Conservation (phyloP, 805 yeast genomes). For the Tanozyma kutaoensis region DNA sequence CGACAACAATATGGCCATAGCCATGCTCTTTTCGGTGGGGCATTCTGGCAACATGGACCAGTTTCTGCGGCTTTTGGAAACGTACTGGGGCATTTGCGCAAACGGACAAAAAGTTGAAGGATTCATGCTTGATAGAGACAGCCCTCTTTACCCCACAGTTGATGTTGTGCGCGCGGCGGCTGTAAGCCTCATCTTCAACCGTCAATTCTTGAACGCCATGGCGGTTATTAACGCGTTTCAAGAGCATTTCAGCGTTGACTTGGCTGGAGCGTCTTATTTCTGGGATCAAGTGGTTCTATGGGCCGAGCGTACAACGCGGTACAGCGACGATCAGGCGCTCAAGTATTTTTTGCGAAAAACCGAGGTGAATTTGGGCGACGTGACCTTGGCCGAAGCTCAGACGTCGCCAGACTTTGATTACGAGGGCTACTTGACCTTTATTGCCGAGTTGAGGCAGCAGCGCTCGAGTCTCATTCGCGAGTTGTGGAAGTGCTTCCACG, state of each 20-base stretch:
- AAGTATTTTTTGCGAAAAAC: slow-evolving; percentile 12
- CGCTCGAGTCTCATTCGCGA: slow-evolving; percentile 14
- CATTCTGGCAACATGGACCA: slow-evolving; percentile 9
- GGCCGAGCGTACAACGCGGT: slow-evolving; percentile 22
- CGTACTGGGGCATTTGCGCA: slow-evolving; percentile 17
- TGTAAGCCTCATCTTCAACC: slow-evolving; percentile 18
- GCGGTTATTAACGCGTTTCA: slow-evolving; percentile 23
- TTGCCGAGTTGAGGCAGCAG: slow-evolving; percentile 10
- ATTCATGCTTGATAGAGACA: slow-evolving; percentile 3
- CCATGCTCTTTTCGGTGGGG: slow-evolving; percentile 22
- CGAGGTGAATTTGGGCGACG: slow-evolving; percentile 3
- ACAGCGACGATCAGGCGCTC: slow-evolving; percentile 13
- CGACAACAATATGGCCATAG: slow-evolving; percentile 10
- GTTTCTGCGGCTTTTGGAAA: slow-evolving; percentile 12
- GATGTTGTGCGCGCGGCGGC: slow-evolving; percentile 15
- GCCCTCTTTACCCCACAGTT: slow-evolving; percentile 11
- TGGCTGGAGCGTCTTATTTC: slow-evolving; percentile 11
- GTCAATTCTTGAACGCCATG: slow-evolving; percentile 17
- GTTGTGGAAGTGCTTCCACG: slow-evolving; percentile 21
- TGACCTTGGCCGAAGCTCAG: slow-evolving; percentile 13
- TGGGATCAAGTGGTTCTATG: slow-evolving; percentile 26
- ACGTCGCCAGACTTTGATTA: slow-evolving; percentile 23
- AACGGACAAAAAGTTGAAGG: slow-evolving; percentile 9
- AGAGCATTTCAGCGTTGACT: slow-evolving; percentile 11
- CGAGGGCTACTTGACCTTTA: slow-evolving; percentile 18